Evolutionary conservation across 2,329 filamentous ascomycete species (phyloP), one percentile per base, ranked within the genome.

Genomic region (Colletotrichum trifolii): DNA sequence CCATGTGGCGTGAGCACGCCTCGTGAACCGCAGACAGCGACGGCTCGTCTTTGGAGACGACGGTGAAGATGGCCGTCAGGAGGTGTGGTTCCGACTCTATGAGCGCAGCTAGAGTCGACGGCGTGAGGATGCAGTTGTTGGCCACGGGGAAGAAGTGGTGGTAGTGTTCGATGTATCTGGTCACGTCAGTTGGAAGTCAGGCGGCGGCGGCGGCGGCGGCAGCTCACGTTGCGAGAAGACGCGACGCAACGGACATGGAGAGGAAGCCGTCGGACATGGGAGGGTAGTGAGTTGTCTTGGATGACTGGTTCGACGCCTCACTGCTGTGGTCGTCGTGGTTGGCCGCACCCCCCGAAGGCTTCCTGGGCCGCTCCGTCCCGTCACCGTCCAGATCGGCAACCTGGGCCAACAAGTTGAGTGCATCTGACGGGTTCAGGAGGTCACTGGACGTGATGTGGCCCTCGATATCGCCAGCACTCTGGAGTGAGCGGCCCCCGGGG

Each of bases 101-200:
- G 2, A 82, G 79, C 6, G 87, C 86, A 67, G 87, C 86, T 15
- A 82, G 78, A 34, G 85, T 78, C 9, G 91, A 75, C 60, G 84
- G 78, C 12, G 87, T 81, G 68, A 90, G 85, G 47, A 88, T 86
- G 67, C 84, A 83, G 42, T 82, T 80, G 9, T 89, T 87, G 0
- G 90, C 89, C 34, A 93, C 78, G 0, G 90, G 90, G 60, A 91
- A 90, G 76, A 89, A 92, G 0, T 88, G 87, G 70, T 92, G 89
- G 69, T 90, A 92, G 66, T 87, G 83, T 62, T 88, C 80, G 60
- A 86, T 86, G 69, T 90, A 91, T 35, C 88, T 87, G 43, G 78
- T 17, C 9, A 7, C 4, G 12, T 56, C 15, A 55, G 15, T 38
- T 12, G 75, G 68, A 70, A 4, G 76, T 68, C 3, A 74, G 71